Evolutionary conservation across 2,329 filamentous ascomycete species (phyloP).

Genomic region (Venturiaceae sp.): DNA sequence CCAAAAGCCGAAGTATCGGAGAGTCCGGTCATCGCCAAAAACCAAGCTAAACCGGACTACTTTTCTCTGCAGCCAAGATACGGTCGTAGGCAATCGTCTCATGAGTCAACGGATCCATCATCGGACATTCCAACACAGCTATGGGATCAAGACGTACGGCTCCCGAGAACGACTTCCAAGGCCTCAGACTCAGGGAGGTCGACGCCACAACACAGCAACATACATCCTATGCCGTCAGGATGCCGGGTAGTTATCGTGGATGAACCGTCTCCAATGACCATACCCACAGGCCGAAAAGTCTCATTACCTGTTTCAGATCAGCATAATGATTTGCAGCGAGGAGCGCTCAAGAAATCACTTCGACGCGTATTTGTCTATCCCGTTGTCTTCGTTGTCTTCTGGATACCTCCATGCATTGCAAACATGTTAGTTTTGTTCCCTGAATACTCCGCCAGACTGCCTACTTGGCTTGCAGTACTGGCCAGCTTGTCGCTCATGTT

Average conservation of each 20-base stretch:
- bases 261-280: not conserved
- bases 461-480: constrained; percentile 47
- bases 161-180: not conserved
- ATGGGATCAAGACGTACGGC: not conserved
- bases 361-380: constrained; percentile 70
- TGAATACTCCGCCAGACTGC: constrained; percentile 37
- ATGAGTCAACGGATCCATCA: not conserved
- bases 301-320: not conserved
- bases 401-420: constrained; percentile 60
- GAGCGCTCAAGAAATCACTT: constrained; percentile 52
- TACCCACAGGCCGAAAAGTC: not conserved
- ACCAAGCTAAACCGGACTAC: not conserved
- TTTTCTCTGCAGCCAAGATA: not conserved
- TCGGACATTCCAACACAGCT: not conserved
- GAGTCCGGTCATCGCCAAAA: not conserved
- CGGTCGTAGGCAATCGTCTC: not conserved
- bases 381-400: constrained; percentile 59
- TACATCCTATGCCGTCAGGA: not conserved
- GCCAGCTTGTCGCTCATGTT: constrained; percentile 49
- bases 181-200: not conserved
- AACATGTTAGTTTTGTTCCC: constrained; percentile 53
- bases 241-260: not conserved
- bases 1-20: not conserved
- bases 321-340: not conserved
- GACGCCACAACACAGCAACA: not conserved